Conservation (phyloP, 148 eudicot genomes). For the Cornus suecica region DNA sequence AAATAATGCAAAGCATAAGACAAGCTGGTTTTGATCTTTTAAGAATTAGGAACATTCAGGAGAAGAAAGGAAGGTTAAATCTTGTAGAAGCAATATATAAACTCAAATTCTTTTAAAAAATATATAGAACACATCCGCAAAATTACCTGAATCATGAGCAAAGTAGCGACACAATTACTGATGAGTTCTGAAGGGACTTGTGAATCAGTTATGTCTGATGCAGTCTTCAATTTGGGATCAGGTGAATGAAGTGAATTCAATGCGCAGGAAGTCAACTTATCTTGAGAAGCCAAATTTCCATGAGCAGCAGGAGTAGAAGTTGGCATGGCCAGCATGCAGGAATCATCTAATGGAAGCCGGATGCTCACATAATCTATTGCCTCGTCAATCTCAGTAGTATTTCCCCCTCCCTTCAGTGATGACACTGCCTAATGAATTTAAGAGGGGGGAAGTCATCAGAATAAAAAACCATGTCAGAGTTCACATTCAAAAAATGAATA, state of each 20-base stretch:
- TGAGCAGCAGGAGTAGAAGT: slow-evolving; percentile 17
- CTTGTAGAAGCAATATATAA: background rate
- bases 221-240: slow-evolving; percentile 38
- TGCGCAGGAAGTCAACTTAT: slow-evolving; percentile 29
- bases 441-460: slow-evolving; percentile 9
- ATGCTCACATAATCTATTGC: slow-evolving; percentile 61
- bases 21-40: background rate
- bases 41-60: background rate
- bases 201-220: slow-evolving; percentile 33
- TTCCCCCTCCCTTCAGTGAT: slow-evolving; percentile 45
- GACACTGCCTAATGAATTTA: slow-evolving; percentile 56
- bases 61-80: background rate
- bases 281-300: slow-evolving; percentile 28
- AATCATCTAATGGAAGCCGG: slow-evolving; percentile 51
- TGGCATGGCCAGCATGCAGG: slow-evolving; percentile 29
- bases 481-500: background rate
- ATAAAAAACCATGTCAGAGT: slow-evolving; percentile 2
- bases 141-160: slow-evolving; percentile 91
- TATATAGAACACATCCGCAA: background rate
- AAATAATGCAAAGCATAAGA: background rate
- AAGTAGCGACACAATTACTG: slow-evolving; percentile 72
- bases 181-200: slow-evolving; percentile 75
- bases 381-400: slow-evolving; percentile 53
- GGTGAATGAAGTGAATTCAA: slow-evolving; percentile 32
- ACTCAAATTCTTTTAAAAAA: background rate